Conservation (phyloP, 139 green algal genomes). For the Picochlorum sp. region DNA sequence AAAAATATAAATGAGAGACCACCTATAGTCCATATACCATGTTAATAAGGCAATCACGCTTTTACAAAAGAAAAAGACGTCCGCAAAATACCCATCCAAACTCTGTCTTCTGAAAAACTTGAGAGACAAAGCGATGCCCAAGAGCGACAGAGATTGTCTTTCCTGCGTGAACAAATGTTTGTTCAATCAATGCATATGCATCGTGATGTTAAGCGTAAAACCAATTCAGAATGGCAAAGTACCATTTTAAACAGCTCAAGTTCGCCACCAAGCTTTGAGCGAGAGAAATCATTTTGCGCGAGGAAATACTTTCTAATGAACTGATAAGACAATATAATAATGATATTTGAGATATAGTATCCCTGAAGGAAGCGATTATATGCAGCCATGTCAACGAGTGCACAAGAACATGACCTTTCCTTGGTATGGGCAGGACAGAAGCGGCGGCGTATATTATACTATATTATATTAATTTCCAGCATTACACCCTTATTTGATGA, state of each 20-base stretch:
- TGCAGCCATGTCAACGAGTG: no score
- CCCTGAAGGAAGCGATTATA: conserved; percentile 14
- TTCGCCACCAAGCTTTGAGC: background rate
- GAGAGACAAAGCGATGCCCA: conserved; percentile 2
- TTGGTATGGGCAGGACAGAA: no score
- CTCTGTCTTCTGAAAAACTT: conserved; percentile 18
- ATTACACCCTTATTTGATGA: no score
- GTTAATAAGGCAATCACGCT: conserved; percentile 13
- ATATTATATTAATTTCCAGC: no score
- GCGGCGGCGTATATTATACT: no score
- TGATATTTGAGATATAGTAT: conserved; percentile 12
- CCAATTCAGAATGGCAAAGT: background rate
- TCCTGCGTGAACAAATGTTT: conserved; percentile 14
- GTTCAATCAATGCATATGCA: no score
- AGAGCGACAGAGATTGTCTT: conserved; percentile 9
- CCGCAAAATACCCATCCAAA: conserved; percentile 20
- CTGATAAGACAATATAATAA: conserved; percentile 8
- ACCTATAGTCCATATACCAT: conserved; percentile 25
- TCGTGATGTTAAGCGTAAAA: no score
- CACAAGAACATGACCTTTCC: no score
- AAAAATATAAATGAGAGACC: conserved; percentile 18
- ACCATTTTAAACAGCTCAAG: conserved; percentile 11
- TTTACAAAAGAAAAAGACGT: conserved; percentile 22
- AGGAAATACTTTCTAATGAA: conserved; percentile 9
- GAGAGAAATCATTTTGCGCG: background rate